These are phyloP conservation scores for Moelleriella libera DNA, from an alignment of 2,329 filamentous ascomycete species.

Conservation along the genomic window DNA sequence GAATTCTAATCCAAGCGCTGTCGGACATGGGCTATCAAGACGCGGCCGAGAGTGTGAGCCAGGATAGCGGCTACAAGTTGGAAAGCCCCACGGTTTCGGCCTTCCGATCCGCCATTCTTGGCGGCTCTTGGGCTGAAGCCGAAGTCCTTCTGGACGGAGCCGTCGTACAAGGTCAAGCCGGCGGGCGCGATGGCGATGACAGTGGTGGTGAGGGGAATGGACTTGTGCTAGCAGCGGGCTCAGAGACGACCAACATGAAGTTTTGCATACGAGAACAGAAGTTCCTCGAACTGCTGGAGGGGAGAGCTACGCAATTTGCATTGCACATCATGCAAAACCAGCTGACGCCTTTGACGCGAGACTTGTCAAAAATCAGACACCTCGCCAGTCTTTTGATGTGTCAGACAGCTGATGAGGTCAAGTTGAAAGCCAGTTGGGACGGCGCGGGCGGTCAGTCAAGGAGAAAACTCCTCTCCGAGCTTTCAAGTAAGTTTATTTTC, in stretches of 20 bases:
- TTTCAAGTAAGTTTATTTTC: conserved; percentile 53
- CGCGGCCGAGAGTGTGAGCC: conserved; percentile 60
- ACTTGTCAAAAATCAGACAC: conserved; percentile 63
- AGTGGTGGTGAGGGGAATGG: conserved; percentile 26
- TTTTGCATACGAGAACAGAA: conserved; percentile 90
- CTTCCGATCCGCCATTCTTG: conserved; percentile 67
- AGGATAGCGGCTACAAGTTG: conserved; percentile 75
- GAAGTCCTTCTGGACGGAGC: conserved; percentile 62
- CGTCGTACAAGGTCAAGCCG: conserved; percentile 8
- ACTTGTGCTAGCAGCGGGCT: conserved; percentile 60
- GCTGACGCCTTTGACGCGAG: conserved; percentile 72
- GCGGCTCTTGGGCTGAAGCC: conserved; percentile 73
- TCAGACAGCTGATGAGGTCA: conserved; percentile 60
- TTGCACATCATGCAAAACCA: conserved; percentile 76
- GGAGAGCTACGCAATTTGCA: conserved; percentile 56
- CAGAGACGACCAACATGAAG: conserved; percentile 66
- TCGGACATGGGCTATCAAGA: conserved; percentile 74
- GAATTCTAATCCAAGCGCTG: conserved; percentile 83
- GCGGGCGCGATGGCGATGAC: conserved; percentile 19
- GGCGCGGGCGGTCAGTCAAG: conserved; percentile 65
- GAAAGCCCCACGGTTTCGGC: conserved; percentile 78
- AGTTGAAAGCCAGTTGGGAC: conserved; percentile 69
- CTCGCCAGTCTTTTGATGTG: conserved; percentile 90
- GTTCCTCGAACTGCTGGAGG: conserved; percentile 79
- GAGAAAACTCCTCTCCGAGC: conserved; percentile 57